These are phyloP conservation scores for Porcisia deanei DNA, from an alignment of 208 protist species.

Conservation along the genomic window DNA sequence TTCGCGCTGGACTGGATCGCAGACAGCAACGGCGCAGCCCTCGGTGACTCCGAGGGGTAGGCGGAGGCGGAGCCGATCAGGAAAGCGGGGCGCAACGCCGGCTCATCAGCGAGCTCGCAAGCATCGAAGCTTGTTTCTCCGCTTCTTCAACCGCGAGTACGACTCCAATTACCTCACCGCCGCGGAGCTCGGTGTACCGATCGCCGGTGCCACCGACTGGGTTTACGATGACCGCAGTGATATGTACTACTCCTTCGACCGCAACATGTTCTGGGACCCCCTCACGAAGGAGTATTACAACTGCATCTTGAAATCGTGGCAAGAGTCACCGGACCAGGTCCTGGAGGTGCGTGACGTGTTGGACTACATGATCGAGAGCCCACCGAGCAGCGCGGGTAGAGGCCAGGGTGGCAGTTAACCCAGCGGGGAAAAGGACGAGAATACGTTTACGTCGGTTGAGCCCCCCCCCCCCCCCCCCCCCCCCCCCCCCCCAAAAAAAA, in stretches of 20 bases:
- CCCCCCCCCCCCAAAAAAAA: too few relatives aligned
- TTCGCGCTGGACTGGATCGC: neutral
- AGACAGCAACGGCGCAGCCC: neutral
- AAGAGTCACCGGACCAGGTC: conserved; percentile 48
- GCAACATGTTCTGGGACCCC: conserved; percentile 85
- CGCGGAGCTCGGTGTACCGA: conserved; percentile 63
- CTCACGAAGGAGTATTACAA: conserved; percentile 75
- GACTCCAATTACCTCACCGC: conserved; percentile 65
- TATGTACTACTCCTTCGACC: conserved; percentile 78
- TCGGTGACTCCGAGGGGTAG: neutral
- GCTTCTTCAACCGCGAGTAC: conserved; percentile 40
- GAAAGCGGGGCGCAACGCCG: neutral
- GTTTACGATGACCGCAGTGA: conserved; percentile 83
- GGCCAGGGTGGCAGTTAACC: neutral
- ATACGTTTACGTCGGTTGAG: neutral
- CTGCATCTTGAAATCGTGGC: conserved; percentile 63
- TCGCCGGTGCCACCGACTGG: conserved; percentile 76
- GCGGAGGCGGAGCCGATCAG: neutral
- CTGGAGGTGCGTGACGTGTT: conserved; percentile 39
- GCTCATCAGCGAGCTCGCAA: conserved; percentile 13
- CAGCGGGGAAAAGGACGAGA: neutral
- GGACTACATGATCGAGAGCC: conserved; percentile 14
- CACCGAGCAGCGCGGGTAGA: neutral
- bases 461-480: neutral
- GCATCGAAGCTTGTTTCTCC: conserved; percentile 16